Evolutionary conservation across 208 protist species (phyloP).

Genomic region (Novymonas esmeraldas): DNA sequence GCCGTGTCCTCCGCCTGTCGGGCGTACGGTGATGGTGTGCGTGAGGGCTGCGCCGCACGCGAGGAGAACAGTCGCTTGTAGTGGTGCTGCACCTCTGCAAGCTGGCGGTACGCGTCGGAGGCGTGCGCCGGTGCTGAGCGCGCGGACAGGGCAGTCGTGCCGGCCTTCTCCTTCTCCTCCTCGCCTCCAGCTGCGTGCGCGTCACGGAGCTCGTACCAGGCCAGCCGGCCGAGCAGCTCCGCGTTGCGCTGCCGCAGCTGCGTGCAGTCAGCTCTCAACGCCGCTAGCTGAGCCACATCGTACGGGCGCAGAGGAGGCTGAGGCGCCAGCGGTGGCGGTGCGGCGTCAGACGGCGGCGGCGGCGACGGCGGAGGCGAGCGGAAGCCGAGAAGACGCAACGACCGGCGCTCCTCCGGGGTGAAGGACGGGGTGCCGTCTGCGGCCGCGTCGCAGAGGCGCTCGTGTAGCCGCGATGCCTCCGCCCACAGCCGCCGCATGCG

Average conservation of each 20-base stretch:
- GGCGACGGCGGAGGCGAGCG: conserved; percentile 1
- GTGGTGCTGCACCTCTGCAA: not conserved
- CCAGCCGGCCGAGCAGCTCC: conserved; percentile 11
- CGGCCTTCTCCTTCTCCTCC: not conserved
- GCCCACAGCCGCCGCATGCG: conserved; percentile 8
- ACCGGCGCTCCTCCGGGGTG: conserved; percentile 7
- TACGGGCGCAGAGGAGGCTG: not conserved
- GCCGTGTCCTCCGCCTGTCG: conserved; percentile 19
- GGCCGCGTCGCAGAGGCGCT: conserved; percentile 4
- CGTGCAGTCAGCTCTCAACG: not conserved
- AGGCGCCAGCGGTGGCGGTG: not conserved
- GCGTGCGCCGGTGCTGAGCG: not conserved
- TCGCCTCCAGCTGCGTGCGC: not conserved
- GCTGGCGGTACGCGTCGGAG: not conserved
- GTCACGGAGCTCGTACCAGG: conserved; percentile 22
- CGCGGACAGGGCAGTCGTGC: not conserved
- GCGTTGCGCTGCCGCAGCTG: conserved; percentile 10
- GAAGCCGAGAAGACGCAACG: conserved; percentile 19
- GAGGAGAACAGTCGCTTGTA: not conserved
- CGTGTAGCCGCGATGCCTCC: conserved; percentile 23
- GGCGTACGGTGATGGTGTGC: too few relatives aligned
- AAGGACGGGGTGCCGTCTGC: not conserved
- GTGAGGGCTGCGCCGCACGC: not conserved
- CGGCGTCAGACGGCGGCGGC: not conserved
- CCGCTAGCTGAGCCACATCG: not conserved